Evolutionary conservation across 2,329 filamentous ascomycete genomes (phyloP).

Genomic region (Colletotrichum siamense): DNA sequence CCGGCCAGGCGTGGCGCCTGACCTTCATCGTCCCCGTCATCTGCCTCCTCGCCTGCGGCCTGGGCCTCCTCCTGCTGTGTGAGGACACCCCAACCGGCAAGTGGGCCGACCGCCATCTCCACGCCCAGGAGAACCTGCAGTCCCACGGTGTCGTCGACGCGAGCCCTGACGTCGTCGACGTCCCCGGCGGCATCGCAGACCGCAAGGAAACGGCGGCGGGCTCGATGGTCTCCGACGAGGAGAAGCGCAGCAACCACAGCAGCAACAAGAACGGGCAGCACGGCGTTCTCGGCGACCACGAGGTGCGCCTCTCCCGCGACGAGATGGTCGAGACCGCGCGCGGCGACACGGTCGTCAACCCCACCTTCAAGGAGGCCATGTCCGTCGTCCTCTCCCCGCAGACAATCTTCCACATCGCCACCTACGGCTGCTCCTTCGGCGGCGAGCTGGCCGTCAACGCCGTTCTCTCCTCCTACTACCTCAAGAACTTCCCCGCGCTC

Average conservation of each 20-base stretch:
- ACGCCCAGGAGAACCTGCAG: conserved; percentile 58
- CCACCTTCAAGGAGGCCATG: conserved; percentile 55
- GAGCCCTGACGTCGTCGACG: conserved; percentile 50
- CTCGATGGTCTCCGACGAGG: conserved; percentile 30
- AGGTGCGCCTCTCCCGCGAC: conserved; percentile 50
- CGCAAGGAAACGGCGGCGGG: conserved; percentile 27
- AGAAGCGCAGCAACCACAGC: conserved; percentile 38
- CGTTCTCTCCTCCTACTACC: conserved; percentile 63
- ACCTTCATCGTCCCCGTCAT: conserved; percentile 85
- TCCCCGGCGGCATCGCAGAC: conserved; percentile 56
- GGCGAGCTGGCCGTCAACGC: conserved; percentile 68
- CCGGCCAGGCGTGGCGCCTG: conserved; percentile 81
- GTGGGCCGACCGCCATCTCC: conserved; percentile 75
- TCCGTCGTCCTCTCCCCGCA: conserved; percentile 56
- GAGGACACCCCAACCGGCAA: conserved; percentile 83
- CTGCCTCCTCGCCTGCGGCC: conserved; percentile 69
- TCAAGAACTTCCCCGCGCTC: conserved; percentile 63
- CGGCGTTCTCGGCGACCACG: conserved; percentile 42
- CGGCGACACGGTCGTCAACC: conserved; percentile 59
- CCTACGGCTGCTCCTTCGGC: conserved; percentile 70
- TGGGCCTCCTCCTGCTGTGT: conserved; percentile 75
- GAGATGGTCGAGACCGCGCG: conserved; percentile 61
- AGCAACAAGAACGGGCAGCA: conserved; percentile 32
- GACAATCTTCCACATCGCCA: conserved; percentile 58
- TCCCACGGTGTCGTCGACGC: conserved; percentile 51